A percentile compares a stretch with the other conserved stretches of the same genome.
These are phyloP conservation scores for Ulota crispa DNA, from an alignment of 225 moss, liverwort and hornwort genomes.

Conservation along the genomic window DNA sequence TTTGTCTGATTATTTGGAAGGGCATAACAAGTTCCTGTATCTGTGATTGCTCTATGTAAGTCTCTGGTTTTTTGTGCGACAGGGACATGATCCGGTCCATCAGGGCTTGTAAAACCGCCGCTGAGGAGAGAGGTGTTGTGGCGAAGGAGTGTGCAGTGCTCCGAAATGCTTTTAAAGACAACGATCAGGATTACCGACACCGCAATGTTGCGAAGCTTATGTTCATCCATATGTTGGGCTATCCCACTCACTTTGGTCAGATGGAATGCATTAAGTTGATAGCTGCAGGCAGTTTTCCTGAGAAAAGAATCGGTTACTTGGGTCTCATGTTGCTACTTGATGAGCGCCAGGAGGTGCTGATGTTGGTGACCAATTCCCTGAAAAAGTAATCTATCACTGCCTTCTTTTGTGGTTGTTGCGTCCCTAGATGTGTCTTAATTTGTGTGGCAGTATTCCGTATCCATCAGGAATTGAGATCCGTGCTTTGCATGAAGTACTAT, in stretches of 20 bases:
- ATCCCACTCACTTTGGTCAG: constrained; percentile 72
- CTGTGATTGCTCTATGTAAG: not conserved
- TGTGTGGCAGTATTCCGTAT: not conserved
- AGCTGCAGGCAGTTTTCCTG: constrained; percentile 60
- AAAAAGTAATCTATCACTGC: constrained; percentile 44
- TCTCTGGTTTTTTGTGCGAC: constrained; percentile 20
- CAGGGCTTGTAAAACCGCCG: constrained; percentile 67
- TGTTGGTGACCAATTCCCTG: constrained; percentile 70
- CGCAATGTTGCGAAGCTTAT: constrained; percentile 76
- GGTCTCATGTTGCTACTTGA: constrained; percentile 72
- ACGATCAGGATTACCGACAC: constrained; percentile 63
- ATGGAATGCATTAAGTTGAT: constrained; percentile 74
- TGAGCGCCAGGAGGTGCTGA: constrained; percentile 72
- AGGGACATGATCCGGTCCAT: constrained; percentile 73
- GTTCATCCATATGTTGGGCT: constrained; percentile 74
- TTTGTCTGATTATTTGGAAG: constrained; percentile 3
- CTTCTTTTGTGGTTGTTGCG: constrained; percentile 6
- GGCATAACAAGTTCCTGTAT: constrained; percentile 6
- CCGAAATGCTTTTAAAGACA: constrained; percentile 66
- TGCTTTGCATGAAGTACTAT: not conserved
- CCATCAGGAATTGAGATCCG: not conserved
- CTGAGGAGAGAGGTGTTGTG: constrained; percentile 67
- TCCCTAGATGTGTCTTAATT: constrained; percentile 6
- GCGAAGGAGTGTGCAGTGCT: constrained; percentile 70
- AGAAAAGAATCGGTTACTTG: constrained; percentile 66